phyloP scores from a whole-genome alignment of 2,329 filamentous ascomycete species.

The Cercospora sojina region DNA sequence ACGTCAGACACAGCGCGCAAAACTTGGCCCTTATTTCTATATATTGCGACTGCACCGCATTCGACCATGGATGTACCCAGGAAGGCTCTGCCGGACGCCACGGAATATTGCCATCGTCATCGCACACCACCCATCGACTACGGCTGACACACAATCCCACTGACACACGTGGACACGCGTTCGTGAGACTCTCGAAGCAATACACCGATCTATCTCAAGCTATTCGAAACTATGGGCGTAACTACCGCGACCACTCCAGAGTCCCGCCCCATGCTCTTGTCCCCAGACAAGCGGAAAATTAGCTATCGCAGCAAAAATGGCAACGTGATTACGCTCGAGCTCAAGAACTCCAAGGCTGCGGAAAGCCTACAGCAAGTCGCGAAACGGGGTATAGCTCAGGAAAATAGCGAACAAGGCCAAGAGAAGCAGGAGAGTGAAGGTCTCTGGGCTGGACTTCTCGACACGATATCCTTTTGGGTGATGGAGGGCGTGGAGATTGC shows the following conservation, averaged over 20 bases:
- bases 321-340: conserved; percentile 25
- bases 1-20: background rate
- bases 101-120: background rate
- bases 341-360: conserved; percentile 25
- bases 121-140: conserved; percentile 1
- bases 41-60: background rate
- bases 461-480: conserved; percentile 27
- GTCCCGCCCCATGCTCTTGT: conserved; percentile 22
- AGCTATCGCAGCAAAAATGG: conserved; percentile 27
- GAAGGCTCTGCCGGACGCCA: background rate
- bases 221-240: conserved; percentile 19
- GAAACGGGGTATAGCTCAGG: conserved; percentile 13
- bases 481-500: conserved; percentile 29
- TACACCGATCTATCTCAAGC: conserved; percentile 5
- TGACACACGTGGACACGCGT: background rate
- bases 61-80: background rate
- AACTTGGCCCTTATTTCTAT: conserved; percentile 3
- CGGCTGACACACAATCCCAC: conserved; percentile 13
- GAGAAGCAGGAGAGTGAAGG: conserved; percentile 13
- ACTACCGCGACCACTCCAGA: conserved; percentile 12
- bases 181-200: background rate
- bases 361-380: conserved; percentile 20
- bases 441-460: conserved; percentile 24
- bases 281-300: conserved; percentile 23
- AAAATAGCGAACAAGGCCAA: conserved; percentile 1